phyloP scores from a whole-genome alignment of 176 grass and related monocot genomes.

The bread wheat (Triticum aestivum) region DNA sequence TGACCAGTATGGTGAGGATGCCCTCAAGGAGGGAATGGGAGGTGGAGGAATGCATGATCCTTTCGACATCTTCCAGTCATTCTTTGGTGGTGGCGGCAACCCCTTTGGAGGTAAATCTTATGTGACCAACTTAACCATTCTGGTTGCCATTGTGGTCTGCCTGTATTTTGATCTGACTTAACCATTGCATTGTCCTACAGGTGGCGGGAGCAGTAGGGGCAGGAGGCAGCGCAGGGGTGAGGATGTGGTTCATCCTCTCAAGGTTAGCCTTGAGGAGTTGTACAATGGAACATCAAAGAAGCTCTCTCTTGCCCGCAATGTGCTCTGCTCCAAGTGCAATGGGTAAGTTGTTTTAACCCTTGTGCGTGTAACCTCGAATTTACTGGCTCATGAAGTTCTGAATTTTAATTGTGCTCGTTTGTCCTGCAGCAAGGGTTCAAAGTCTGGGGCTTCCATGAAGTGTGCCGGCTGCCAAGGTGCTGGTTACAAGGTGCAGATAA shows the following conservation, averaged over 20 bases:
- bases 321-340: conserved; percentile 77
- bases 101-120: conserved; percentile 62
- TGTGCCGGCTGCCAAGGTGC: conserved; percentile 68
- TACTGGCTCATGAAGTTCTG: background rate
- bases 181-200: conserved; percentile 12
- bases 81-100: conserved; percentile 59
- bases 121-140: background rate
- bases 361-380: background rate
- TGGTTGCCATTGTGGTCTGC: too few species aligned
- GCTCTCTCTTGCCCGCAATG: conserved; percentile 73
- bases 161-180: background rate
- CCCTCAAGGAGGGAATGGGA: conserved; percentile 91
- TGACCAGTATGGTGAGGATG: conserved; percentile 93
- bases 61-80: conserved; percentile 82
- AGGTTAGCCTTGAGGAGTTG: conserved; percentile 73
- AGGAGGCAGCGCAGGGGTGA: conserved; percentile 80
- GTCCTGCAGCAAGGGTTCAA: conserved; percentile 72
- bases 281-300: conserved; percentile 90
- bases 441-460: conserved; percentile 67
- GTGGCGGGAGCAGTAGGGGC: conserved; percentile 68
- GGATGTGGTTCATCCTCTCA: conserved; percentile 83
- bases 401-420: background rate
- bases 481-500: conserved; percentile 67
- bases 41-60: conserved; percentile 72
- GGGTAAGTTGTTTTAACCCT: conserved; percentile 27